Evolutionary conservation across 2,329 filamentous ascomycete species (phyloP).

Genomic region (Trichoderma oligosporum): DNA sequence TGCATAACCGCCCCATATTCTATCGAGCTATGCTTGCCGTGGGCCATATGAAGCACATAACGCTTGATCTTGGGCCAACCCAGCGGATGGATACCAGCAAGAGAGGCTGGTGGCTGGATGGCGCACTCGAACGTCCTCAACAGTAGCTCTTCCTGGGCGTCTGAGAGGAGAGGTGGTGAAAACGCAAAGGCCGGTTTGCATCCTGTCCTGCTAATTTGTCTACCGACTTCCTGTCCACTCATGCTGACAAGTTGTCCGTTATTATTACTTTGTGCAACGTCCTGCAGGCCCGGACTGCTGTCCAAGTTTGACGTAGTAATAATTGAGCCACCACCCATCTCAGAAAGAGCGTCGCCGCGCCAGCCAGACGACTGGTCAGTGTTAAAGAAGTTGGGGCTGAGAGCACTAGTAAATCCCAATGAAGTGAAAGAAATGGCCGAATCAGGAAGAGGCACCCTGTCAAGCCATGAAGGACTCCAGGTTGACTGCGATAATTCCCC

Average conservation of each 20-base stretch:
- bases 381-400: background rate
- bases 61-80: slow-evolving; percentile 3
- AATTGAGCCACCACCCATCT: background rate
- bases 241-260: background rate
- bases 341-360: background rate
- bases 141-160: background rate
- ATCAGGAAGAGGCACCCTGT: background rate
- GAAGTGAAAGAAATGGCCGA: background rate
- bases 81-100: background rate
- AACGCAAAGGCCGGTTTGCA: background rate
- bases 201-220: background rate
- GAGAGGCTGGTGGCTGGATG: background rate
- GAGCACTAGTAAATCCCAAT: background rate
- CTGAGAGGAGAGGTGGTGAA: background rate
- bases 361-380: background rate
- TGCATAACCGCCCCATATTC: slow-evolving; percentile 5
- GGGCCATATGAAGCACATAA: slow-evolving; percentile 2
- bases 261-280: background rate
- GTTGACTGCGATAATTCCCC: background rate
- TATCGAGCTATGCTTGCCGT: background rate
- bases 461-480: background rate
- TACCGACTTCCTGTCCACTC: background rate
- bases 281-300: background rate
- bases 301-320: background rate
- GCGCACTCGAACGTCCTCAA: background rate